A percentile compares a stretch with the other conserved stretches of the same genome.
Conservation (phyloP, 2,329 filamentous ascomycete species). For the Trichoderma endophyticum region DNA sequence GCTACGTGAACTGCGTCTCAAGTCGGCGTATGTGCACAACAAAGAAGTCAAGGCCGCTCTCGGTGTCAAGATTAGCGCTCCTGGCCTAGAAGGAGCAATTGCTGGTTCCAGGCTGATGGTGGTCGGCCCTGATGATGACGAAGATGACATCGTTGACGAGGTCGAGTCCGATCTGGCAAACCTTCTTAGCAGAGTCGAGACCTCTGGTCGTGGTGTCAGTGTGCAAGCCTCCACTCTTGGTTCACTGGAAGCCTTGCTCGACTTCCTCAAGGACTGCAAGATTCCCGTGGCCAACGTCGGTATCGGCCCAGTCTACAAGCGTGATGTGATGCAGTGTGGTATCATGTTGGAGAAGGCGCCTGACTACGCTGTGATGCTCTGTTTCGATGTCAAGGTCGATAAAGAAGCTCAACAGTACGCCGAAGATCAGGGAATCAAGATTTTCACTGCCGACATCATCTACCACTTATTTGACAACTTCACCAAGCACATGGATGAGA, state of each 20-base stretch:
- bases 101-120: conserved; percentile 93
- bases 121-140: conserved; percentile 90
- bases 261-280: conserved; percentile 94
- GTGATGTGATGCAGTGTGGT: conserved; percentile 92
- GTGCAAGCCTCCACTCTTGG: conserved; percentile 97
- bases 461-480: conserved; percentile 98
- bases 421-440: conserved; percentile 91
- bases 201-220: conserved; percentile 87
- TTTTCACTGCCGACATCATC: conserved; percentile 98
- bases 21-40: conserved; percentile 96
- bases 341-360: conserved; percentile 95
- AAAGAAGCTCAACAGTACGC: conserved; percentile 91
- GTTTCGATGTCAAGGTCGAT: conserved; percentile 99
- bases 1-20: conserved; percentile 90
- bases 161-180: conserved; percentile 92
- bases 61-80: conserved; percentile 97
- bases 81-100: conserved; percentile 92
- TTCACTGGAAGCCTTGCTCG: conserved; percentile 90
- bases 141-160: conserved; percentile 94
- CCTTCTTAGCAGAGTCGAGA: conserved; percentile 86
- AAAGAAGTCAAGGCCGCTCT: conserved; percentile 98
- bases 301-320: conserved; percentile 96
- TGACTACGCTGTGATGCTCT: conserved; percentile 98
- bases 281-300: conserved; percentile 97
- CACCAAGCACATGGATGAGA: conserved; percentile 86